Evolutionary conservation across 495 filamentous ascomycete genomes (phyloP).

Genomic region (Daldinia loculata): DNA sequence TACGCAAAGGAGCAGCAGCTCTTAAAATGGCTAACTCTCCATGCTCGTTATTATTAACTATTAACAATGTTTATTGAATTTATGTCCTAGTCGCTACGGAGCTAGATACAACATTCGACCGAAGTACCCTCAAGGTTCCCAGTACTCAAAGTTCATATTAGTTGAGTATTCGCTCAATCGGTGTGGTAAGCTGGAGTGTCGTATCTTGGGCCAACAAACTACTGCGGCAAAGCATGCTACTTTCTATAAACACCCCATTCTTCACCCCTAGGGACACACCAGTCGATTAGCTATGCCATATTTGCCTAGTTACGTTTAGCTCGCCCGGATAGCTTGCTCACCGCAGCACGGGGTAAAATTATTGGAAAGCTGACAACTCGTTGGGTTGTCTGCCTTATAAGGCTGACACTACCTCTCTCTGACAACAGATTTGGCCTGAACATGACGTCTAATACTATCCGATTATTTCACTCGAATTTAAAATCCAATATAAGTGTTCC

Average conservation of each 20-base stretch:
- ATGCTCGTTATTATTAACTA: not conserved
- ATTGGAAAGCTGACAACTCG: constrained; percentile 24
- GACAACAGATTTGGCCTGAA: not conserved
- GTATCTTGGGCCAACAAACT: constrained; percentile 34
- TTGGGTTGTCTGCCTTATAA: constrained; percentile 19
- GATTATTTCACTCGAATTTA: not conserved
- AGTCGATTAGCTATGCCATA: constrained; percentile 12
- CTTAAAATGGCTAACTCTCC: not conserved
- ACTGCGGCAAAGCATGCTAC: constrained; percentile 30
- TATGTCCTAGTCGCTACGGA: constrained; percentile 1
- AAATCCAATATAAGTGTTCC: not conserved
- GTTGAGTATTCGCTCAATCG: constrained; percentile 10
- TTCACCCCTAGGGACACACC: constrained; percentile 17
- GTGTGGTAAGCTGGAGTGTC: constrained; percentile 25
- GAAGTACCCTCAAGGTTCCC: constrained; percentile 10
- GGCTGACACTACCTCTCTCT: constrained; percentile 23
- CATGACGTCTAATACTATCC: not conserved
- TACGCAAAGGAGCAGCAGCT: not conserved
- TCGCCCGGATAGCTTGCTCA: constrained; percentile 6
- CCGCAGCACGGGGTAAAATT: constrained; percentile 18
- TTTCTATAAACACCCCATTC: constrained; percentile 21
- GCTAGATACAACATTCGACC: constrained; percentile 16
- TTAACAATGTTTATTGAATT: constrained; percentile 9
- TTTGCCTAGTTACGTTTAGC: constrained; percentile 24
- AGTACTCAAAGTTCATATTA: constrained; percentile 8